These are phyloP conservation scores for Phaeophleospora eucalypticola DNA, from an alignment of 2,329 filamentous ascomycete species.

Conservation along the genomic window DNA sequence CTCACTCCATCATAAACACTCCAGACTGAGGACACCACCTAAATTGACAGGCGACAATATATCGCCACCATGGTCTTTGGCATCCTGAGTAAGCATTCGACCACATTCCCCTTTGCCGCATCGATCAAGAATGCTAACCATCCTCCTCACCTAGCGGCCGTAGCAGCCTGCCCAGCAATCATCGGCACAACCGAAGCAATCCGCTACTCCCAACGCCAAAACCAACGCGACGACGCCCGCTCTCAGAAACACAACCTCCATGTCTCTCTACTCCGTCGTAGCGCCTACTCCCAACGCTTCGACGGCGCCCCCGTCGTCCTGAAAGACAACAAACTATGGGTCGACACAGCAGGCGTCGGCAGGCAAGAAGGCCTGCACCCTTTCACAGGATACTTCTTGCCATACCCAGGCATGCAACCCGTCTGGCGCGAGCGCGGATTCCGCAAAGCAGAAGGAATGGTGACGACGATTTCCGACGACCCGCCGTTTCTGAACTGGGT, in stretches of 20 bases:
- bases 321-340: slow-evolving; percentile 41
- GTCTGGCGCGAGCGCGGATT: slow-evolving; percentile 28
- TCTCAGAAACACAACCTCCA: slow-evolving; percentile 30
- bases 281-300: slow-evolving; percentile 25
- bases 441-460: slow-evolving; percentile 41
- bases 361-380: slow-evolving; percentile 35
- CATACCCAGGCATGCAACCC: slow-evolving; percentile 43
- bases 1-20: background rate
- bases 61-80: background rate
- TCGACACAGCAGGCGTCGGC: slow-evolving; percentile 21
- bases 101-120: background rate
- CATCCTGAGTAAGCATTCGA: background rate
- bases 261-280: slow-evolving; percentile 26
- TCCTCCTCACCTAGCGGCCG: slow-evolving; percentile 27
- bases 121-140: slow-evolving; percentile 25
- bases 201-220: slow-evolving; percentile 26
- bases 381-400: slow-evolving; percentile 48
- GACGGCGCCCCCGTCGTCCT: slow-evolving; percentile 30
- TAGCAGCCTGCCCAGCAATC: slow-evolving; percentile 33
- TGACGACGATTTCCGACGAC: slow-evolving; percentile 45
- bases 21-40: background rate
- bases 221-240: slow-evolving; percentile 31
- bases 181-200: slow-evolving; percentile 35
- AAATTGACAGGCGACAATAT: background rate
- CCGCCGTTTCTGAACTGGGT: slow-evolving; percentile 66